Evolutionary conservation across 495 filamentous ascomycete species (phyloP).

Genomic region (Daldinia loculata): DNA sequence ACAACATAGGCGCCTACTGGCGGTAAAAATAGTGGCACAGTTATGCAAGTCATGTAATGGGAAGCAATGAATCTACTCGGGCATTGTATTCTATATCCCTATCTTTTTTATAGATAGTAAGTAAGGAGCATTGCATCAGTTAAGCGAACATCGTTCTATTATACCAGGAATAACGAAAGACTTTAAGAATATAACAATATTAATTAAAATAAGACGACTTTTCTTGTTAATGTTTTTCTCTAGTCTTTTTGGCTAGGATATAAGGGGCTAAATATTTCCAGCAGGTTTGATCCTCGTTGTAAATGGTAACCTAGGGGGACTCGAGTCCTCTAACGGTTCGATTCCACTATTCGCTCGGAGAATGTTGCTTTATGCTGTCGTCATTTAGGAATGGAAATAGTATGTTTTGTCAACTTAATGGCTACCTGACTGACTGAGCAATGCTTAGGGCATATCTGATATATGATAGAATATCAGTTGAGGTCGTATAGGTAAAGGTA

Average conservation of each 20-base stretch:
- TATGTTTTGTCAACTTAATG: neutral
- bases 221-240: too few species aligned
- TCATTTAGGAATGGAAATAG: neutral
- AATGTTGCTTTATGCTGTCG: neutral
- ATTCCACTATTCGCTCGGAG: neutral
- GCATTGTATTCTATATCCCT: too few species aligned
- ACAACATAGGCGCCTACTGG: neutral
- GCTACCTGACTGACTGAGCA: neutral
- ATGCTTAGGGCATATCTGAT: neutral
- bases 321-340: neutral
- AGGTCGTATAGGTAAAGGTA: neutral
- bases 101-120: too few species aligned
- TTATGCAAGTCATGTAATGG: neutral
- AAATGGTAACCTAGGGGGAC: neutral
- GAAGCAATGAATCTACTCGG: neutral
- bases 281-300: neutral
- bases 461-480: neutral
- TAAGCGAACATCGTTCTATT: too few species aligned
- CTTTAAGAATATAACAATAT: too few species aligned
- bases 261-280: neutral
- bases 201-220: too few species aligned
- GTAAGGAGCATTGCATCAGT: too few species aligned
- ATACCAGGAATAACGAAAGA: too few species aligned
- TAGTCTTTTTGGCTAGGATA: neutral
- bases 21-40: neutral